Evolutionary conservation across 495 filamentous ascomycete species (phyloP).

Genomic region (Penicillium diatomitis): DNA sequence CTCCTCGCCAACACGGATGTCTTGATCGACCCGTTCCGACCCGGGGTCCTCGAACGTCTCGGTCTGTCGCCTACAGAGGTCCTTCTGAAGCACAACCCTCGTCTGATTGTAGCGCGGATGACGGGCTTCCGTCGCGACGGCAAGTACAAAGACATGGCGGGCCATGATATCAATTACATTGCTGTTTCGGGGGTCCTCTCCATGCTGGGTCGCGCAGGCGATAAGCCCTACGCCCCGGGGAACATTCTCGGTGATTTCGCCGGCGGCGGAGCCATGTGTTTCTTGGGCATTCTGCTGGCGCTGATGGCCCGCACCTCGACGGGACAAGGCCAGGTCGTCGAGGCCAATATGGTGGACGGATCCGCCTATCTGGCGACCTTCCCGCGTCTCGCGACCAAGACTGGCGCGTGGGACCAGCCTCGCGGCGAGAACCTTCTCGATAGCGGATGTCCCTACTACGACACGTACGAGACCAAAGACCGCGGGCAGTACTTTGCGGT

Average conservation of each 20-base stretch:
- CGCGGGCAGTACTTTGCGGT: conserved; percentile 76
- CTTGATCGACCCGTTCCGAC: conserved; percentile 87
- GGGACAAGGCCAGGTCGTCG: conserved; percentile 77
- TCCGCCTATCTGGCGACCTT: conserved; percentile 68
- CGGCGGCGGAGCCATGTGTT: conserved; percentile 74
- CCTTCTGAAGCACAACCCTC: conserved; percentile 59
- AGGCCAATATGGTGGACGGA: conserved; percentile 96
- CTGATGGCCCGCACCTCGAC: conserved; percentile 33
- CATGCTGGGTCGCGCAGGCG: conserved; percentile 59
- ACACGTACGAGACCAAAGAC: conserved; percentile 77
- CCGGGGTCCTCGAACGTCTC: conserved; percentile 78
- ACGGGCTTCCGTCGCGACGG: conserved; percentile 86
- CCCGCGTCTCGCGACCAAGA: conserved; percentile 54
- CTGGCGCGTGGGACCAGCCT: conserved; percentile 45
- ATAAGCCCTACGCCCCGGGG: conserved; percentile 65
- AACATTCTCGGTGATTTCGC: conserved; percentile 90
- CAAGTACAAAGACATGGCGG: conserved; percentile 77
- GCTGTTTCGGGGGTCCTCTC: conserved; percentile 74
- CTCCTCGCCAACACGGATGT: conserved; percentile 60
- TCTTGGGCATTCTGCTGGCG: conserved; percentile 46
- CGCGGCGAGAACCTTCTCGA: conserved; percentile 76
- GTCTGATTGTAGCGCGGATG: conserved; percentile 72
- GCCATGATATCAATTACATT: conserved; percentile 98
- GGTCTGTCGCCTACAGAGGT: conserved; percentile 56
- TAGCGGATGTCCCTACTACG: conserved; percentile 79